Base-by-base conservation (phyloP, 2,329 filamentous ascomycete genomes). In the Cadophora malorum region DNA sequence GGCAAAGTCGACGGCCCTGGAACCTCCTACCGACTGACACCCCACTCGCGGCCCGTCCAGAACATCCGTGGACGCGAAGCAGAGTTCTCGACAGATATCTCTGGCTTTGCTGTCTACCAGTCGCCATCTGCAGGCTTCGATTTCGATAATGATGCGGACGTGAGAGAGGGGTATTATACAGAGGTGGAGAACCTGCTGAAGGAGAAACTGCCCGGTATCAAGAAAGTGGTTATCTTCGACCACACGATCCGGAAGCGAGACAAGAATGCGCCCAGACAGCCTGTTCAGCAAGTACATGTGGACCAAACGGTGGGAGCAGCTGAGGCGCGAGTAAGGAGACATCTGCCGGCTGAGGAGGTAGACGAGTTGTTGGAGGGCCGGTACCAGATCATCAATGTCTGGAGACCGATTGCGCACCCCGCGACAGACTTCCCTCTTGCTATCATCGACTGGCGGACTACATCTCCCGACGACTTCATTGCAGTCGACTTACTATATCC, bases 301-400 rank as follows among this genome's bases (percentile, higher is more conserved):
- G 93, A 96, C 78, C 93, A 96, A 80, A 95, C 92, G 0, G 80
- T 86, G 4, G 76, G 77, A 9, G 89, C 91, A 0, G 88, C 91
- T 0, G 84, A 80, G n/a, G 83, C 86, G 77, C 89, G 93, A 61
- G 90, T 96, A 7, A 75, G 79, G 12, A 81, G 85, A 2, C 92
- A 95, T 79, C 80, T 91, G 53, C 81, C 85, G 1, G 79, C 76
- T 0, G 84, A 84, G 12, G 90, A 93, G 68, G 90, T 91, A 0
- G 88, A 89, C 1, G 73, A 78, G 63, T 81, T 94, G 0, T 84
- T 94, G 1, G 77, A 83, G 66, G 86, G 85, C 2, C 87, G 93
- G 4, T 93, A 92, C 78, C 86, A 92, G 68, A 92, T 96, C 75
- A 86, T 96, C 78, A 97, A 96, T 73, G 90, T 96, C 55, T 97